Evolutionary conservation across 208 protist genomes (phyloP).

Genomic region (Strigomonas oncopelti): DNA sequence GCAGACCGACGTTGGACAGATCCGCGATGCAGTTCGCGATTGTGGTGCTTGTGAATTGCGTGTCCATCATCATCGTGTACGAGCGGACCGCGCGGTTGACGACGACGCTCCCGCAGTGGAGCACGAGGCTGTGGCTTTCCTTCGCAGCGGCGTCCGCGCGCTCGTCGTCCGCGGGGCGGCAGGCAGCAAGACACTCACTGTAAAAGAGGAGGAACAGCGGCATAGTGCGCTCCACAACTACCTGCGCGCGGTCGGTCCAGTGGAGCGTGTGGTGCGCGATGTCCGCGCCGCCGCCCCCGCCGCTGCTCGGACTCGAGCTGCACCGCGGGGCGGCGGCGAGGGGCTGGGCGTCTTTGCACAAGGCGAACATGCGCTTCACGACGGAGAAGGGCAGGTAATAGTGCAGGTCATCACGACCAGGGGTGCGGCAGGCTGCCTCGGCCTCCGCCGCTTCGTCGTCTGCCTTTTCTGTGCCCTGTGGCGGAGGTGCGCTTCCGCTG

Average conservation of each 20-base stretch:
- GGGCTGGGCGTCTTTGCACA: background rate
- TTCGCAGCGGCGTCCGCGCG: background rate
- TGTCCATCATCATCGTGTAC: background rate
- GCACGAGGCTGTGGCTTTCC: background rate
- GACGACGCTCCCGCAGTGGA: background rate
- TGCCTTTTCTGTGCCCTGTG: background rate
- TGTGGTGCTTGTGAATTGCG: background rate
- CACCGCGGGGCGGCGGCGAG: background rate
- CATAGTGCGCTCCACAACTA: background rate
- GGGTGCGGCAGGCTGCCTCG: background rate
- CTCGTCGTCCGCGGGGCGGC: too few species aligned
- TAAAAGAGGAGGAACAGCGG: background rate
- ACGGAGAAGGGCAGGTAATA: background rate
- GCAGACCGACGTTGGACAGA: background rate
- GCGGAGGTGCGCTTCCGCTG: background rate
- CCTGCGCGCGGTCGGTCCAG: background rate
- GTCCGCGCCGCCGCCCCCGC: too few species aligned
- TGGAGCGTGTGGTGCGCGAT: background rate
- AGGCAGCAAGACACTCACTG: background rate
- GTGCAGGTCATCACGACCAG: background rate
- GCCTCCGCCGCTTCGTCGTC: too few species aligned
- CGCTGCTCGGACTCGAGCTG: background rate
- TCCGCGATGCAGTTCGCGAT: background rate
- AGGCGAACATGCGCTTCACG: background rate
- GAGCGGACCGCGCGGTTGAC: background rate